Evolutionary conservation across 2,329 filamentous ascomycete genomes (phyloP), one percentile per base, ranked within the genome.

Genomic region (Aspergillus sp.): DNA sequence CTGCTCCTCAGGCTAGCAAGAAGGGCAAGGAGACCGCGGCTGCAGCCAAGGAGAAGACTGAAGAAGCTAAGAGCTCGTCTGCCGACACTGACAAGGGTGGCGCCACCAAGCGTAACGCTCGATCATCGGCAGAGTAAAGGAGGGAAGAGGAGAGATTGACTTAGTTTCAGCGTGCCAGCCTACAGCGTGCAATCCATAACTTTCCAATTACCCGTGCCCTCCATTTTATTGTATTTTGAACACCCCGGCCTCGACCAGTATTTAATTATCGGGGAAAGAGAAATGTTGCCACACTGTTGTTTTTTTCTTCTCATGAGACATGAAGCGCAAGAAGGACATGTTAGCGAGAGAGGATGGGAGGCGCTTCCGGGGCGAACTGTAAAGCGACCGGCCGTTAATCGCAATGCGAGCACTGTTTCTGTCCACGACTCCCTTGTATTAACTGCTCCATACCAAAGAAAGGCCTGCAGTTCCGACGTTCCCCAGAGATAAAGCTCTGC

Each of bases 1-100:
- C 79, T 52, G 72, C 74, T 42, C 71, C 86, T 41, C 80, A 86
- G 55, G 79, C 83, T 60, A 77, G 76, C 64, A 85, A 87, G 68
- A 86, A 86, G 54, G 81, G 78, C 62, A 88, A 94, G 82, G 82
- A 86, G 71, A 77, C 80, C 44, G 86, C 82, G 10, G 65, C 68
- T 43, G 72, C 77, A 57, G 72, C 71, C 50, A 82, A 73, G 62
- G 71, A 74, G 54, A 84, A 91, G 76, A 82, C 80, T 44, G 82
- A 82, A 59, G 83, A 79, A 59, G 77, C 77, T 45, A 73, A 77
- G 49, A 73, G 75, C 51, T 77, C 75, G 48, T 77, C 78, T 43
- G 73, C 86, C 41, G 84, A 83, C 59, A 89, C 93, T 76, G 84
- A 80, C 56, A 88, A 94, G 81, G 71, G 74, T 45, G 79, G 80